Evolutionary conservation across 805 yeast species (phyloP), one percentile per base, ranked within the genome.

Genomic region (Candida jianshihensis): DNA sequence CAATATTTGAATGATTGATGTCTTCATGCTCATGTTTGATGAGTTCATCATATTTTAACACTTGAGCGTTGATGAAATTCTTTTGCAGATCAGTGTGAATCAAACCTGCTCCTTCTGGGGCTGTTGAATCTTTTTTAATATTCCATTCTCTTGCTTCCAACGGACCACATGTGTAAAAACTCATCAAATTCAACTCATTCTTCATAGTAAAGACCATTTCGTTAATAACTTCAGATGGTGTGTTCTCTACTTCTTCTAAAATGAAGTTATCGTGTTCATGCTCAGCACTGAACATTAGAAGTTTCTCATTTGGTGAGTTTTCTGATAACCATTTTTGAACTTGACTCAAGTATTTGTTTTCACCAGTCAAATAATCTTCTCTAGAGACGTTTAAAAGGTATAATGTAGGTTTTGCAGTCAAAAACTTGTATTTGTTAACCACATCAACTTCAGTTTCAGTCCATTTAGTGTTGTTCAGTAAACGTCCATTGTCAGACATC

Each of bases 101-200:
- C 24, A 81, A 80, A 17, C 89, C 94, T 1, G 96, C 96, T 3
- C 95, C 96, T 43, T 84, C 84, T 26, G 90, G 89, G 2, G 95
- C 95, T 26, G 75, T 72, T 14, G 82, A 72, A 21, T 87, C 85
- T 35, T 68, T 67, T 54, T 89, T 71, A 37, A 88, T 69, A 14
- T 88, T 82, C 97, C 97, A 88, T 57, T 88, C 95, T 52, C 90
- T 68, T 9, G 83, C 89, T 60, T 88, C 96, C 35, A 70, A 67
- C 19, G 79, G 78, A 20, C 96, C 96, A 54, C 94, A 84, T 1
- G 97, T 88, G 63, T 81, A 88, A 59, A 75, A 88, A 28, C 94
- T 82, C 17, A 86, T 83, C 54, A 88, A 66, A 36, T 78, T 75
- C 40, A 88, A 66, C 39, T 75, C 71, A 40, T 66, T 58, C 54